Conservation (phyloP, 2,329 filamentous ascomycete species). For the Fusarium xylarioides region DNA sequence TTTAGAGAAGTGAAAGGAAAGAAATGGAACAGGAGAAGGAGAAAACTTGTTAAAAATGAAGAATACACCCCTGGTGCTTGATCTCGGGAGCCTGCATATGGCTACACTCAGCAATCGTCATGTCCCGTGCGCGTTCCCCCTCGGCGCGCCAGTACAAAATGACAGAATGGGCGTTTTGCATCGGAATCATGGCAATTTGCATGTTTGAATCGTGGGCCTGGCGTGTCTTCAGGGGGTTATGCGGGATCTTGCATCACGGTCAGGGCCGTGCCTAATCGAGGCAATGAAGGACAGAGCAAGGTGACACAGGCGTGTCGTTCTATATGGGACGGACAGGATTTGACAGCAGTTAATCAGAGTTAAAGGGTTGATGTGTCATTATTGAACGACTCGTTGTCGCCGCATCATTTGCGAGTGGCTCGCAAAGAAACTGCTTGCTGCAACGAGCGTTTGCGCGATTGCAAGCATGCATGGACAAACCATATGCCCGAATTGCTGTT, state of each 20-base stretch:
- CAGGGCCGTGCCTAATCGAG: neutral
- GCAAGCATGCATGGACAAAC: neutral
- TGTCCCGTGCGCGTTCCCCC: neutral
- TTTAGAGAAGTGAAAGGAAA: neutral
- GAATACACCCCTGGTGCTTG: neutral
- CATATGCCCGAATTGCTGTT: neutral
- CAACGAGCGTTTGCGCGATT: neutral
- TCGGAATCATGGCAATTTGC: neutral
- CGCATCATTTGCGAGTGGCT: neutral
- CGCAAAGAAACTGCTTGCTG: neutral
- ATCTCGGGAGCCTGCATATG: conserved; percentile 5
- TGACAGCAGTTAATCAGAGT: neutral
- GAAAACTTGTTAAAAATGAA: neutral
- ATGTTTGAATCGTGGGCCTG: neutral
- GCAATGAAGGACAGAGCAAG: neutral
- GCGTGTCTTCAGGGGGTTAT: neutral
- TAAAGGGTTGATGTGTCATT: neutral
- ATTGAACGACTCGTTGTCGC: neutral
- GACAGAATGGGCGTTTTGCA: neutral
- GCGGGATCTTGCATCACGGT: neutral
- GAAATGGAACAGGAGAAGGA: neutral
- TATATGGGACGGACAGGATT: neutral
- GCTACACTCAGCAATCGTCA: neutral
- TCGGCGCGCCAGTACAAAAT: accelerated
- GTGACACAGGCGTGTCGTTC: neutral